Base-by-base conservation (phyloP, 2,329 filamentous ascomycete species). In the Monosporascus sp. region DNA sequence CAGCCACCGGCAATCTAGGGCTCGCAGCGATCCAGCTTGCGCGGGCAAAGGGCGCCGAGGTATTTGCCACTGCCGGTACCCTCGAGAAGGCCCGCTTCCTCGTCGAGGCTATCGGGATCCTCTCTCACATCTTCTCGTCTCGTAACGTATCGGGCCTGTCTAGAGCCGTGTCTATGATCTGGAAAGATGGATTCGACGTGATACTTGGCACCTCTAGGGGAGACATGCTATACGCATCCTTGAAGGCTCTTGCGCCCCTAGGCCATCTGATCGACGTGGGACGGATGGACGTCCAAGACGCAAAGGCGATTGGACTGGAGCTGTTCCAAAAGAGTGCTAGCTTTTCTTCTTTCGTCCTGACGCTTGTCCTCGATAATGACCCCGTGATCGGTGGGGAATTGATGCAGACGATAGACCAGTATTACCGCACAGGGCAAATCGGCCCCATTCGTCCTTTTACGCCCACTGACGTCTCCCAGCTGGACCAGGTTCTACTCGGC, bases 1-100 rank as follows among this genome's bases (percentile, higher is more conserved):
- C 63, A 0, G 64, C 51, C 4, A 50, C 62, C 4, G 57, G 52
- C 5, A 60, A 54, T 24, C 47, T 66, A 2, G 65, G 65, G 1
- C 47, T 62, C 9, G 61, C 62, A 7, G 55, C 60, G 3, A 61
- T 65, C 40, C 50, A 46, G 24, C 53, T 63, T 9, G 55, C 60
- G 11, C 50, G 37, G 15, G 47, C 50, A 15, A 53, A 47, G 43
- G 57, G 57, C 2, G 60, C 54, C 8, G 45, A 57, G 18, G 45
- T 60, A 31, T 68, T 62, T 50, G 58, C 59, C 6, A 63, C 57
- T 1, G 61, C 22, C 22, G 22, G 22, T 5, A 24, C 22, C 22
- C 22, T 5, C 22, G 22, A 24, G 22, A 24, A 24, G 22, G 3
- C 22, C 22, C 22, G 22, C 22, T 24, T 24, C 22, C 22, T 24